These are phyloP conservation scores for Coix lacrymajobi DNA, from an alignment of 176 grass and related monocot genomes.

Conservation along the genomic window DNA sequence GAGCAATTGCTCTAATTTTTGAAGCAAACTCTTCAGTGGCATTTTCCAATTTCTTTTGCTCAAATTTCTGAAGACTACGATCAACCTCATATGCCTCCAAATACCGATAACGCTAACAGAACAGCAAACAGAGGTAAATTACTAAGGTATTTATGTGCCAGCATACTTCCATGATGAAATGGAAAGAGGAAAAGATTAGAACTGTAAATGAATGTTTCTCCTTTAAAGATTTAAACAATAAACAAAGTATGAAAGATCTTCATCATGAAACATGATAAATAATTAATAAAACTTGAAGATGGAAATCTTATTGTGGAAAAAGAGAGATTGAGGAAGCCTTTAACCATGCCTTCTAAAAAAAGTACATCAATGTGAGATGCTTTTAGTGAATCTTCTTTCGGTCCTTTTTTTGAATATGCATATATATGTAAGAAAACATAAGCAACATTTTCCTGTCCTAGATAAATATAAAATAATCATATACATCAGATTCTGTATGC, in stretches of 20 bases:
- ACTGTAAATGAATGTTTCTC: background rate
- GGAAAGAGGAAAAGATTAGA: background rate
- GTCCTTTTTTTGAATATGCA: background rate
- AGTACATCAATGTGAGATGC: background rate
- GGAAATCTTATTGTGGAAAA: background rate
- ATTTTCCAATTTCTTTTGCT: slow-evolving; percentile 50
- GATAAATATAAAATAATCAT: slow-evolving; percentile 9
- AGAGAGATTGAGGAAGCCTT: background rate
- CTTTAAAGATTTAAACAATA: background rate
- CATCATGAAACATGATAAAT: background rate
- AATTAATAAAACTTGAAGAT: background rate
- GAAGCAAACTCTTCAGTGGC: slow-evolving; percentile 46
- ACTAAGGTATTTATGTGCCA: background rate
- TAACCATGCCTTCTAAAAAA: background rate
- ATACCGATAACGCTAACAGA: slow-evolving; percentile 66
- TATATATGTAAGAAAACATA: slow-evolving; percentile 1
- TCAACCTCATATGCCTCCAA: slow-evolving; percentile 82
- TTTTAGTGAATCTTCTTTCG: background rate
- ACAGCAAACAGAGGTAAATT: slow-evolving; percentile 18
- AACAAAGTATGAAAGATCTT: background rate
- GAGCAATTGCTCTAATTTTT: slow-evolving; percentile 53
- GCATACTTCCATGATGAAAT: background rate
- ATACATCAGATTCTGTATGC: background rate
- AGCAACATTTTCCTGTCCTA: background rate
- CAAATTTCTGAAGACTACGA: slow-evolving; percentile 54